These are phyloP conservation scores for Talaromyces sp. DNA, from an alignment of 2,329 filamentous ascomycete genomes.

Conservation along the genomic window DNA sequence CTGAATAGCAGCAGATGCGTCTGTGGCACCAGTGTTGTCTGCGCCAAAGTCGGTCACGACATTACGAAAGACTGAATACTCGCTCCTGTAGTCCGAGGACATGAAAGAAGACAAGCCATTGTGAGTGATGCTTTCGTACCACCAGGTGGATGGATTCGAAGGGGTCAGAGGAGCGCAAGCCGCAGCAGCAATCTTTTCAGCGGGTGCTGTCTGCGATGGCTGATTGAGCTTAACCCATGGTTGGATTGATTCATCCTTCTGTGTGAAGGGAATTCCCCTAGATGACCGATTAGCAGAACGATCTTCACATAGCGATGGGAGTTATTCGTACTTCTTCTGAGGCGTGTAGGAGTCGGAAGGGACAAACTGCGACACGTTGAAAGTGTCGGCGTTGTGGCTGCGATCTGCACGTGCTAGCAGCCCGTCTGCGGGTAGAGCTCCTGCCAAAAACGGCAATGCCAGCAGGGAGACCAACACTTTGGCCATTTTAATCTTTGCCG, in stretches of 20 bases:
- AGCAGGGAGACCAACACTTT: conserved; percentile 9
- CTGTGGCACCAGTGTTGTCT: conserved; percentile 28
- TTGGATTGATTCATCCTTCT: conserved; percentile 17
- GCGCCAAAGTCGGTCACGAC: conserved; percentile 31
- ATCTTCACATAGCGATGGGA: background rate
- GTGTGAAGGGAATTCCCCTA: conserved; percentile 21
- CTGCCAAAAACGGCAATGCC: conserved; percentile 12
- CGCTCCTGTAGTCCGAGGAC: conserved; percentile 21
- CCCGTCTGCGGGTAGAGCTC: background rate
- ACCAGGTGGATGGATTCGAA: conserved; percentile 10
- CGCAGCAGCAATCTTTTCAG: background rate
- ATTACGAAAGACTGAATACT: conserved; percentile 34
- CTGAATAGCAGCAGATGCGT: conserved; percentile 27
- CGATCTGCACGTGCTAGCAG: background rate
- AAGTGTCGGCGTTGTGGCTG: background rate
- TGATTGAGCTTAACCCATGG: conserved; percentile 17
- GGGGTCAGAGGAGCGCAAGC: conserved; percentile 14
- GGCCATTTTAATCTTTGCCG: background rate
- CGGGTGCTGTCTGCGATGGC: background rate
- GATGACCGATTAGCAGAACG: background rate
- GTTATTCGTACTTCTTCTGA: conserved; percentile 2
- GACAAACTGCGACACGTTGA: conserved; percentile 7
- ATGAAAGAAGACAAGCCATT: conserved; percentile 27
- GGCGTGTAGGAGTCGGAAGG: conserved; percentile 12
- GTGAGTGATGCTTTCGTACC: conserved; percentile 28